Conservation (phyloP, 2,329 filamentous ascomycete genomes). For the Epichloe scottii region DNA sequence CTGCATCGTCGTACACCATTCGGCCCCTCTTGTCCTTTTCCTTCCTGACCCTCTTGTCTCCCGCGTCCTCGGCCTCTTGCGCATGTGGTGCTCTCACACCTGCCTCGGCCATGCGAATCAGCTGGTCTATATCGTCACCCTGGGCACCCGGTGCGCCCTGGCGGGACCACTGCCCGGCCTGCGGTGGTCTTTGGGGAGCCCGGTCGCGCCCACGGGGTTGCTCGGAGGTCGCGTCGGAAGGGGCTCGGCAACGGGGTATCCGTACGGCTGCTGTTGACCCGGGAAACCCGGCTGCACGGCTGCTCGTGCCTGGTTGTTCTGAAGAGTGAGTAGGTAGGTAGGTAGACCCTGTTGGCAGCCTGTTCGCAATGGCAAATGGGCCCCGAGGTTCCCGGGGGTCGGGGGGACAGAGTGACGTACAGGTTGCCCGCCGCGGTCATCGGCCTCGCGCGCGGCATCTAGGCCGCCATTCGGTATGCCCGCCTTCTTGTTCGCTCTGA, state of each 20-base stretch:
- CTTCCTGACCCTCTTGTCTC: conserved; percentile 55
- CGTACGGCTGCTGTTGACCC: conserved; percentile 15
- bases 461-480: conserved; percentile 1
- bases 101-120: conserved; percentile 53
- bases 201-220: conserved; percentile 23
- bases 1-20: conserved; percentile 73
- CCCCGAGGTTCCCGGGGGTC: background rate
- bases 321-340: conserved; percentile 7
- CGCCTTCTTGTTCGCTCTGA: conserved; percentile 47
- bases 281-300: conserved; percentile 13
- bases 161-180: conserved; percentile 15
- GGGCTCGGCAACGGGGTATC: conserved; percentile 25
- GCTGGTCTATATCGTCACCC: conserved; percentile 51
- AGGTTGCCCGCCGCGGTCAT: conserved; percentile 17
- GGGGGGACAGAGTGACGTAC: background rate
- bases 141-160: conserved; percentile 12
- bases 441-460: background rate
- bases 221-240: conserved; percentile 35
- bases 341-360: conserved; percentile 8
- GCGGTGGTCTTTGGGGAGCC: conserved; percentile 33
- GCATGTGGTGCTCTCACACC: conserved; percentile 37
- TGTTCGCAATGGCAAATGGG: background rate
- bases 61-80: conserved; percentile 28
- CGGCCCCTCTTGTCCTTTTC: conserved; percentile 53
- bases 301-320: conserved; percentile 11